Conservation (phyloP, 192 early-diverging fungal species). For the Umbelopsis sp. region DNA sequence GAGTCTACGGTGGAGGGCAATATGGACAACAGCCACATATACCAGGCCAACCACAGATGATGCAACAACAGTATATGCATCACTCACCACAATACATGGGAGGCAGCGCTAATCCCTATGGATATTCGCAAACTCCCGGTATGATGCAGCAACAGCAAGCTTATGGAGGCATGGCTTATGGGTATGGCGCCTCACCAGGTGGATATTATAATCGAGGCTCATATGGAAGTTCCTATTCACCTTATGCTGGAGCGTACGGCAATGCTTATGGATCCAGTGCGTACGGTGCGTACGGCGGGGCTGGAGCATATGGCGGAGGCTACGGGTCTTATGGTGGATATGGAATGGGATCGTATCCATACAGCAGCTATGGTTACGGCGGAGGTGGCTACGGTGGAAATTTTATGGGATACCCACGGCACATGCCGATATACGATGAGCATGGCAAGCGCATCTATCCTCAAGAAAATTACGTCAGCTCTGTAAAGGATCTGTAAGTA, state of each 20-base stretch:
- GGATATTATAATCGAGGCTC: constrained; percentile 18
- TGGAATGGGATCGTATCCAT: not conserved
- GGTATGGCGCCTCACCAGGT: not conserved
- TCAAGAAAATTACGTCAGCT: constrained; percentile 17
- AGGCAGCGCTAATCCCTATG: not conserved
- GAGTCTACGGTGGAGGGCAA: not conserved
- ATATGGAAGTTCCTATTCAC: constrained; percentile 3
- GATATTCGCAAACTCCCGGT: not conserved
- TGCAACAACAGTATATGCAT: constrained; percentile 19
- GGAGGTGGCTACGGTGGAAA: not conserved
- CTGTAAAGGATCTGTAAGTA: constrained; percentile 19
- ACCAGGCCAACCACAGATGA: constrained; percentile 11
- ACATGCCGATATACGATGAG: constrained; percentile 16
- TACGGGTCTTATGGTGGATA: not conserved
- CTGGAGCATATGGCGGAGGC: constrained; percentile 1
- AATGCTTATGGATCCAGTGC: not conserved
- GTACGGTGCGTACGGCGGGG: not conserved
- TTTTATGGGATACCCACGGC: constrained; percentile 2
- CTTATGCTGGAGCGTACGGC: not conserved
- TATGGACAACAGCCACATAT: constrained; percentile 7
- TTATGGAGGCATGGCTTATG: constrained; percentile 15
- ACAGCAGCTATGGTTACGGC: constrained; percentile 9
- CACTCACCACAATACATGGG: constrained; percentile 4
- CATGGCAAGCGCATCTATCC: constrained; percentile 8
- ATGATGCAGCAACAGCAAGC: constrained; percentile 16